Base-by-base conservation (phyloP, 2,329 filamentous ascomycete species). In the Chaetomium sp. region DNA sequence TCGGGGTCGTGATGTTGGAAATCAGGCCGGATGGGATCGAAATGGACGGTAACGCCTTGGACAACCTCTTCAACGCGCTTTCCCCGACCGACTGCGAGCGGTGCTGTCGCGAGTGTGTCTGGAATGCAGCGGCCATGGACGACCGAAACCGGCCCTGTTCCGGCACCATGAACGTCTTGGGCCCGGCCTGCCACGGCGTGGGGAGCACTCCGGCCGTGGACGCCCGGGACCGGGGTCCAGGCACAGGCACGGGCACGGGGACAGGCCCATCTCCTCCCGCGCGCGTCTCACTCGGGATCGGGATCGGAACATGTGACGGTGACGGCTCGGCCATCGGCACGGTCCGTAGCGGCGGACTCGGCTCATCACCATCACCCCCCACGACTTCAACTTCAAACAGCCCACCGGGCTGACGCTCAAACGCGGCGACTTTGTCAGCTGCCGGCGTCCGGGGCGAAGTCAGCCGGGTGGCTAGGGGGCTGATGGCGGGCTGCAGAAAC, bases 401-500 rank as follows among this genome's bases (percentile, higher is more conserved):
- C 1, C 52, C 59, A 1, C 45, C 71, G 12, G 69, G 67, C 32
- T 68, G 52, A 52, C 71, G 70, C 34, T 79, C 75, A 72, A 84
- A 72, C 0, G 78, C 81, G 6, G 78, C 77, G 12, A 74, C 77
- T 67, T 81, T 84, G 65, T 85, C 82, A 34, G 75, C 73, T 4
- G 79, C 80, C 5, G 81, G 78, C 0, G 80, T 84, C 53, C 71
- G 76, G 5, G 75, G 70, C 3, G 79, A 77, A 10, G 79, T 79
- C 41, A 84, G 70, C 47, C 80, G 77, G 4, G 79, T 80, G 7
- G 81, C 82, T 27, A 73, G 72, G 6, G 75, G 74, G 65, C 80
- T 84, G 59, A 86, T 76, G 32, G 80, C 74, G 2, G 80, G 79
- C 64, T 82, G 81, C 49, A 86, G 74, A 46, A 84, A 75, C 6